phyloP scores from a whole-genome alignment of 1,139 yeast species.

The Blastobotrys elegans region DNA sequence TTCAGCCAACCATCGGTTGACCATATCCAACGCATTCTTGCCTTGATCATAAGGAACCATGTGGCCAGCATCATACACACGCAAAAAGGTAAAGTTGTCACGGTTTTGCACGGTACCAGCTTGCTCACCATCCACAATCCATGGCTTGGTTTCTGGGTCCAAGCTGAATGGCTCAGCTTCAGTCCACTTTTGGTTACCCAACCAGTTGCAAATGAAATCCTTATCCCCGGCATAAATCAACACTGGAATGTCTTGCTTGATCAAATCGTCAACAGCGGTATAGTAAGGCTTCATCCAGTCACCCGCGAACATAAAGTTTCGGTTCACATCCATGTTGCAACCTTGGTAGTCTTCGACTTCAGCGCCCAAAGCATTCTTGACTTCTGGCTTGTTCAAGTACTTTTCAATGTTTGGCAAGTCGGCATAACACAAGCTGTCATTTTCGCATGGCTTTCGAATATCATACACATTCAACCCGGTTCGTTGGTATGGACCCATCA shows the following conservation, averaged over 20 bases:
- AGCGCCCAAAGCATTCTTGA: constrained; percentile 56
- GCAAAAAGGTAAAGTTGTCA: constrained; percentile 55
- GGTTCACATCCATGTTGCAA: constrained; percentile 54
- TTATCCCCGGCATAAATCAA: constrained; percentile 83
- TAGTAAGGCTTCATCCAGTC: constrained; percentile 67
- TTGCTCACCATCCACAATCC: constrained; percentile 46
- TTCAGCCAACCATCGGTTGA: constrained; percentile 63
- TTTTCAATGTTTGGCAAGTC: constrained; percentile 51
- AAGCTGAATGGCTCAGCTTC: constrained; percentile 56
- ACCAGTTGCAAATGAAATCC: constrained; percentile 88
- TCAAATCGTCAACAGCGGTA: constrained; percentile 50
- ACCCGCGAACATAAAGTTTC: constrained; percentile 52
- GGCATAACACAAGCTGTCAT: constrained; percentile 51
- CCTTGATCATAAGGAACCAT: constrained; percentile 83
- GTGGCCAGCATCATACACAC: constrained; percentile 65
- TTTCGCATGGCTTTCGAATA: constrained; percentile 55
- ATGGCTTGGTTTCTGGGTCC: constrained; percentile 33
- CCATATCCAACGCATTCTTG: constrained; percentile 63
- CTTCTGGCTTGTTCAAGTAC: constrained; percentile 55
- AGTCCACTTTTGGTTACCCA: constrained; percentile 80
- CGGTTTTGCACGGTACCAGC: constrained; percentile 58
- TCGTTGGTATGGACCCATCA: constrained; percentile 48
- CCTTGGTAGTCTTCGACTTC: constrained; percentile 51
- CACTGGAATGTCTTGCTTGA: constrained; percentile 65
- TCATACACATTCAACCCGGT: constrained; percentile 70